A percentile compares a stretch with the other conserved stretches of the same genome.
Evolutionary conservation across 2,329 filamentous ascomycete species (phyloP).

Genomic region (Alternaria ventricosa): DNA sequence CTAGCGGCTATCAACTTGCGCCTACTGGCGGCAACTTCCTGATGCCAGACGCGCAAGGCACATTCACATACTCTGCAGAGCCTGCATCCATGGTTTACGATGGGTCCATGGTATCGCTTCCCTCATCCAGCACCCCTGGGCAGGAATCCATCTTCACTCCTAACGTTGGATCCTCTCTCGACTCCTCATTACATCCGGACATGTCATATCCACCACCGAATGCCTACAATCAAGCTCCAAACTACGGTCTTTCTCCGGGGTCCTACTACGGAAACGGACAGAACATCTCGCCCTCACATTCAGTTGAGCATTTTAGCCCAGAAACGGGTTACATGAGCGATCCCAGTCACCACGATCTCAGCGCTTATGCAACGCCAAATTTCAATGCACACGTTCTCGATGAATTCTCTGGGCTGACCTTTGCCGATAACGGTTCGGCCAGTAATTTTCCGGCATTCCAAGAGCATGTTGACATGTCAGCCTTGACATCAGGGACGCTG

Average conservation of each 20-base stretch:
- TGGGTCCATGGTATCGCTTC: conserved; percentile 32
- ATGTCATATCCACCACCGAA: conserved; percentile 41
- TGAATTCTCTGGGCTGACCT: conserved; percentile 37
- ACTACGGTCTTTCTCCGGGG: conserved; percentile 38
- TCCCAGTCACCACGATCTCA: conserved; percentile 39
- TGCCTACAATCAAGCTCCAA: conserved; percentile 32
- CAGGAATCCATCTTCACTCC: conserved; percentile 42
- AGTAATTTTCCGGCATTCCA: conserved; percentile 33
- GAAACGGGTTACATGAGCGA: conserved; percentile 45
- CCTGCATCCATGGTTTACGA: conserved; percentile 43
- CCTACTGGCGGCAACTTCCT: conserved; percentile 32
- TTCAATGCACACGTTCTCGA: conserved; percentile 41
- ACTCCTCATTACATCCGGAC: conserved; percentile 45
- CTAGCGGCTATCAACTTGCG: conserved; percentile 32
- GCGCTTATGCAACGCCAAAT: conserved; percentile 42
- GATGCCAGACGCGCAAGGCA: conserved; percentile 41
- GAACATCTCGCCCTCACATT: conserved; percentile 47
- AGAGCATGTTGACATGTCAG: conserved; percentile 34
- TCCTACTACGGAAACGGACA: conserved; percentile 38
- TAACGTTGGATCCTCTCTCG: conserved; percentile 43
- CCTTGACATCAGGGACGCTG: conserved; percentile 34
- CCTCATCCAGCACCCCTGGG: conserved; percentile 27
- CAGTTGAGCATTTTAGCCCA: conserved; percentile 48
- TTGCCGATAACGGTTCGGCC: conserved; percentile 32
- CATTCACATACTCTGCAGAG: conserved; percentile 46